Base-by-base conservation (phyloP, 805 yeast genomes). In the Saccharomyces jurei region DNA sequence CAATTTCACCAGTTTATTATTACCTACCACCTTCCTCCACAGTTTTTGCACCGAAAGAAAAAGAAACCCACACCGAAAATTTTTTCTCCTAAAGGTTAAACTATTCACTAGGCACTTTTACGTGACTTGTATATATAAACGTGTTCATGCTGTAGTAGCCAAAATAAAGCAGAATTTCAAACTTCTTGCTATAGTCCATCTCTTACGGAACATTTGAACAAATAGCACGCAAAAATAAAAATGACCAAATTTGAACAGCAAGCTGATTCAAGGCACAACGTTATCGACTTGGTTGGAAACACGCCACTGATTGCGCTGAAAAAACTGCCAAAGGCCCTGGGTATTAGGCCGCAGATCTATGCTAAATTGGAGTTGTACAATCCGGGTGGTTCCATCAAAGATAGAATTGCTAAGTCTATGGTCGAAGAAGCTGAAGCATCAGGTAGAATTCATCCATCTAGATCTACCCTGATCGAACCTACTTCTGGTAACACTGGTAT, bases 401-500 rank as follows among this genome's bases (percentile, higher is more conserved):
- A 88, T 68, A 82, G 96, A 71, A 88, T 88, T 64, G 95, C 96
- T 60, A 80, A 85, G 64, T 78, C 88, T 67, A 88, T 88, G 96
- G 84, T 88, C 30, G 86, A 86, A 63, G 86, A 87, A 67, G 96
- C 96, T 29, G 96, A 88, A 71, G 79, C 79, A 60, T 73, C 77
- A 14, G 96, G 96, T 51, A 72, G 81, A 59, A 86, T 88, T 65
- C 86, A 84, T 70, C 95, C 95, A n/a, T 92, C 92, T 4, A 64
- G 66, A 55, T 79, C 82, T 66, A 87, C 95, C 32, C 73, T 88
- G 66, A 88, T 89, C 61, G 96, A 88, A 72, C 96, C 96, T 54
- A 89, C 96, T 10, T 85, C 92, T 10, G 96, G 96, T 65, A 88
- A 88, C 74, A 88, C 96, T 48, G 96, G 96, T 72, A 89, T 88